Evolutionary conservation across 441 rosid genomes (phyloP).

Genomic region (Jatropha podagrica): DNA sequence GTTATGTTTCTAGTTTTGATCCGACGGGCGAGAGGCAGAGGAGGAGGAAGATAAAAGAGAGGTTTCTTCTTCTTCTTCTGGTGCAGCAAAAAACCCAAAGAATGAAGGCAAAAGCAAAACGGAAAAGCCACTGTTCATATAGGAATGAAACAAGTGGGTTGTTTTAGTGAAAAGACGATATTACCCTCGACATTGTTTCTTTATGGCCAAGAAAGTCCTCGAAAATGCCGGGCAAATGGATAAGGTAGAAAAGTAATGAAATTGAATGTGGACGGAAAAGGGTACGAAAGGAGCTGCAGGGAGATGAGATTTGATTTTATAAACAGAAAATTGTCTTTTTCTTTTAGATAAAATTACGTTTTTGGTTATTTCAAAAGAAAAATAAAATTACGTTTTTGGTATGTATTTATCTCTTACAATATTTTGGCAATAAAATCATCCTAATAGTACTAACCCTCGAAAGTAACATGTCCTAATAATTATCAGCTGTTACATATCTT

Average conservation of each 20-base stretch:
- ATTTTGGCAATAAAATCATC: neutral
- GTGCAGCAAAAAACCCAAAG: too few relatives aligned
- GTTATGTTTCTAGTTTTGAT: neutral
- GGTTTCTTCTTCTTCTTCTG: neutral
- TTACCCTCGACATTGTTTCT: conserved; percentile 7
- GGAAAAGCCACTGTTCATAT: neutral
- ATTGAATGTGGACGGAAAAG: conserved; percentile 13
- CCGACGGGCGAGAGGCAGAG: conserved; percentile 8
- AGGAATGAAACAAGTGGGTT: neutral
- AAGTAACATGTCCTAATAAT: too few relatives aligned
- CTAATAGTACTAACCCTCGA: too few relatives aligned
- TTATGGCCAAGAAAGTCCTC: conserved; percentile 8
- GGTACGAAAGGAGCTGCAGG: too few relatives aligned
- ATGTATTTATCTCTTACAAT: too few relatives aligned
- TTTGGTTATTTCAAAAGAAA: too few relatives aligned
- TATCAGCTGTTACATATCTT: too few relatives aligned
- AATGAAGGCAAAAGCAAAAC: neutral
- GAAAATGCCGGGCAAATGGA: conserved; percentile 21
- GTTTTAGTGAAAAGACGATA: conserved; percentile 16
- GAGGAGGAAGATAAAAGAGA: conserved; percentile 1
- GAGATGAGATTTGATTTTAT: neutral
- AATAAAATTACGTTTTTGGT: too few relatives aligned
- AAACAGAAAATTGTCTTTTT: neutral
- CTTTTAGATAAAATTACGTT: neutral
- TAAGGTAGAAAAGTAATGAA: neutral